Percentiles rank a stretch among this genome's conserved stretches.
phyloP scores from a whole-genome alignment of 1,284 basidiomycete species.

The Rhizopogon parksii region DNA sequence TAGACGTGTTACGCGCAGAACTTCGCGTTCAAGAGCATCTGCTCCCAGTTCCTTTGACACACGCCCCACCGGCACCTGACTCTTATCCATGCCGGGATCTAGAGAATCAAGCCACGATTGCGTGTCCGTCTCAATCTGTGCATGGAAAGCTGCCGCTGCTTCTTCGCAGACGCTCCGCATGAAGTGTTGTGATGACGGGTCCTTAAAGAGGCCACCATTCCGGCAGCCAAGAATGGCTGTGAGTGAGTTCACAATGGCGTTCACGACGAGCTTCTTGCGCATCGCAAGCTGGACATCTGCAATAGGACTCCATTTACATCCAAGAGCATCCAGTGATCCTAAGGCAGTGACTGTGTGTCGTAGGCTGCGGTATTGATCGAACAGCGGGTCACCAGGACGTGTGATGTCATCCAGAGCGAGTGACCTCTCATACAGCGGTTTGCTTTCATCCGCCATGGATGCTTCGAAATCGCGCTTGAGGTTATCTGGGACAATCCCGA shows the following conservation, averaged over 20 bases:
- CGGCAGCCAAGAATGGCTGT: constrained; percentile 77
- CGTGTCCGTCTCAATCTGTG: constrained; percentile 42
- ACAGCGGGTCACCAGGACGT: constrained; percentile 32
- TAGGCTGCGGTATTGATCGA: constrained; percentile 49
- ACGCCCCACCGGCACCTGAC: constrained; percentile 29
- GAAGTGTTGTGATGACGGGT: constrained; percentile 38
- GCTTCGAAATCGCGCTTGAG: constrained; percentile 54
- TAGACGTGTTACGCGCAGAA: constrained; percentile 44
- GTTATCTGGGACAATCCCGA: constrained; percentile 75
- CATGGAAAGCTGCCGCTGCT: constrained; percentile 52
- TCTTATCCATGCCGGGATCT: constrained; percentile 23
- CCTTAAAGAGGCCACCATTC: constrained; percentile 67
- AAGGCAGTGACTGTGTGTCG: constrained; percentile 67
- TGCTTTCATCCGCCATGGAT: constrained; percentile 32
- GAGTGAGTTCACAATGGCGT: constrained; percentile 83
- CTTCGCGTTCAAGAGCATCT: constrained; percentile 41
- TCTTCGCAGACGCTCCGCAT: constrained; percentile 49
- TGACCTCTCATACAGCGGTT: constrained; percentile 31
- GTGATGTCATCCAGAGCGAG: constrained; percentile 53
- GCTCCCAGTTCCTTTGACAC: constrained; percentile 38
- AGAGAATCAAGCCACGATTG: constrained; percentile 31
- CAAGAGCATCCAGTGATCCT: constrained; percentile 48
- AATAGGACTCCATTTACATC: constrained; percentile 64
- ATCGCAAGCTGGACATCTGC: constrained; percentile 65
- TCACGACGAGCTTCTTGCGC: constrained; percentile 81